Percentiles rank a stretch among this genome's conserved stretches.
Evolutionary conservation across 257 asterid genomes (phyloP).

Genomic region (Solanum tarijense): DNA sequence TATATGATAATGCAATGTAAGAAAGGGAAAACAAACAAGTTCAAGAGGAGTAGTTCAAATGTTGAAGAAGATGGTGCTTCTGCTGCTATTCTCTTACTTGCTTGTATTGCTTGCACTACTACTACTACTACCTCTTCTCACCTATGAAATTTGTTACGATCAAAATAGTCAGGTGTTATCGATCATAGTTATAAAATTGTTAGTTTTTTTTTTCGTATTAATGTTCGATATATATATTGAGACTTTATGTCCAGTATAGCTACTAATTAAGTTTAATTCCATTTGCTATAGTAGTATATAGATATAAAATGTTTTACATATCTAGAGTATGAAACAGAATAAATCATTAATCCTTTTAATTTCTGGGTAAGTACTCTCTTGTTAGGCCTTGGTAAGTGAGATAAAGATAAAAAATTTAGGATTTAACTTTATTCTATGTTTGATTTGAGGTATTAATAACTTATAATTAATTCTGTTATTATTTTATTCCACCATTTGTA

Average conservation of each 20-base stretch:
- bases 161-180: neutral
- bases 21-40: conserved; percentile 48
- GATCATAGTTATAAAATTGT: neutral
- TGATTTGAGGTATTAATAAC: neutral
- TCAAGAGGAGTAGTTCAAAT: conserved; percentile 62
- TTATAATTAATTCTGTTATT: neutral
- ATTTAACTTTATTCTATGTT: neutral
- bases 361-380: neutral
- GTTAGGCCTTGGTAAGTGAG: neutral
- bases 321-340: neutral
- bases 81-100: conserved; percentile 57
- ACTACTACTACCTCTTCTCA: conserved; percentile 8
- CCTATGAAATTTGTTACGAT: neutral
- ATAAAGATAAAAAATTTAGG: neutral
- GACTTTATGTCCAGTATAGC: neutral
- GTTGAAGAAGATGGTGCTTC: conserved; percentile 68
- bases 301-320: neutral
- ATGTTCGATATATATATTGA: neutral
- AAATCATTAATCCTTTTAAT: neutral
- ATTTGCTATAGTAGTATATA: neutral
- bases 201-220: neutral
- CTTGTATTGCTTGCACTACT: conserved; percentile 51
- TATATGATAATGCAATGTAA: conserved; percentile 27
- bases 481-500: neutral
- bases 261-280: neutral